phyloP scores from a whole-genome alignment of 192 early-diverging fungal genomes.

The Rhizophlyctis rosea region DNA sequence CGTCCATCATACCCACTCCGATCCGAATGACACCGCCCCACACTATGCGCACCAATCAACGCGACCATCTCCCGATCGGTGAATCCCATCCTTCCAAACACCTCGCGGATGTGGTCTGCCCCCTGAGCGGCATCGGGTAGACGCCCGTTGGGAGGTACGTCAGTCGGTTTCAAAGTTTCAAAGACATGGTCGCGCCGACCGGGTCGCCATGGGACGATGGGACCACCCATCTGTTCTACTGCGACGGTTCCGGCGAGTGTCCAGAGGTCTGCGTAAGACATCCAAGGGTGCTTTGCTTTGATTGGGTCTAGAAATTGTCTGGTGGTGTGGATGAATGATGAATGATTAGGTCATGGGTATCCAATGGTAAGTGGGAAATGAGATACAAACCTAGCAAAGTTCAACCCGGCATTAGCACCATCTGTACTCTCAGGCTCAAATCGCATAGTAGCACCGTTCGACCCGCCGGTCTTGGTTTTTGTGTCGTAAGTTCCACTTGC shows the following conservation, averaged over 20 bases:
- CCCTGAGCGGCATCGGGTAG: conserved; percentile 63
- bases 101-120: conserved; percentile 51
- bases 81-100: conserved; percentile 64
- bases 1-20: conserved; percentile 61
- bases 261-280: conserved; percentile 75
- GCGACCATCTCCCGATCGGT: conserved; percentile 67
- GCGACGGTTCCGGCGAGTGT: conserved; percentile 68
- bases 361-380: too few species aligned
- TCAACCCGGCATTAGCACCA: conserved; percentile 66
- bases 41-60: conserved; percentile 62
- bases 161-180: conserved; percentile 38
- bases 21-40: conserved; percentile 62
- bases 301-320: conserved; percentile 58
- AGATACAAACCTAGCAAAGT: conserved; percentile 37
- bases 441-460: conserved; percentile 70
- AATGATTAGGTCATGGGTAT: background rate
- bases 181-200: conserved; percentile 52
- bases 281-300: conserved; percentile 58
- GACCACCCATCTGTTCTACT: conserved; percentile 69
- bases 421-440: conserved; percentile 57
- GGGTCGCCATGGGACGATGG: conserved; percentile 60
- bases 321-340: conserved; percentile 19
- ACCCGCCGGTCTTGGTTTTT: conserved; percentile 56
- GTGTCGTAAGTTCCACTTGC: conserved; percentile 68
- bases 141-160: conserved; percentile 63